phyloP scores from a whole-genome alignment of 2,329 filamentous ascomycete genomes.

The Verticillium isaacii region DNA sequence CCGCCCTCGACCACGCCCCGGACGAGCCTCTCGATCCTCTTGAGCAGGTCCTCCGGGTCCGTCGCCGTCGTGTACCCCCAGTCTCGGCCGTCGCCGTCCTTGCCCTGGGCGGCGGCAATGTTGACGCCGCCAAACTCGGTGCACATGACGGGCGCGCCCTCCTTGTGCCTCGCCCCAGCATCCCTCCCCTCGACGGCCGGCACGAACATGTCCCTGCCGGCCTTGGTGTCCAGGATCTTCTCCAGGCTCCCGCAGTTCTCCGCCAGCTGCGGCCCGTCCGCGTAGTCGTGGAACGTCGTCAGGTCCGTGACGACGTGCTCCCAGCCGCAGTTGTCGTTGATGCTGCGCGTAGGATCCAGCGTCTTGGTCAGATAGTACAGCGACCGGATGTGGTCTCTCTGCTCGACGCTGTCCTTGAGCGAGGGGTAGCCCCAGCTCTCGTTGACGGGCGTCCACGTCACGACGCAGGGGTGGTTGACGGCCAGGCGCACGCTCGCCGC shows the following conservation, averaged over 20 bases:
- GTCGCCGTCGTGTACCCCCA: conserved; percentile 67
- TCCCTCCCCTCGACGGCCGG: conserved; percentile 36
- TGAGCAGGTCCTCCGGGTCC: conserved; percentile 54
- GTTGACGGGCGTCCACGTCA: conserved; percentile 65
- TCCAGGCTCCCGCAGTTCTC: conserved; percentile 48
- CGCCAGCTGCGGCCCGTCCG: conserved; percentile 50
- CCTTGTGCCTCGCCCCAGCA: conserved; percentile 43
- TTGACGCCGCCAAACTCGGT: conserved; percentile 67
- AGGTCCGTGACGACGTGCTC: conserved; percentile 62
- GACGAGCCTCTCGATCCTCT: conserved; percentile 53
- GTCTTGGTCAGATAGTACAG: conserved; percentile 62
- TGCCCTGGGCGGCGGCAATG: conserved; percentile 45
- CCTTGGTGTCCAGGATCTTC: conserved; percentile 48
- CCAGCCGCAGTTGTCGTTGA: conserved; percentile 72
- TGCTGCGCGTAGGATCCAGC: conserved; percentile 57
- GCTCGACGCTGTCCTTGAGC: conserved; percentile 49
- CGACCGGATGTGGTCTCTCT: conserved; percentile 59
- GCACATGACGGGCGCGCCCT: conserved; percentile 57
- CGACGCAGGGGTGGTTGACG: conserved; percentile 59
- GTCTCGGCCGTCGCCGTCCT: conserved; percentile 38
- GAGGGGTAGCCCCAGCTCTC: conserved; percentile 59
- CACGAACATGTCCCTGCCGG: conserved; percentile 50
- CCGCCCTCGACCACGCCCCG: conserved; percentile 53
- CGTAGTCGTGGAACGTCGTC: conserved; percentile 65
- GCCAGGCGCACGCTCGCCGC: conserved; percentile 56